Percentiles rank a stretch among this genome's conserved stretches.
Evolutionary conservation across 768 basidiomycete species (phyloP).

Genomic region (Phallus indusiatus): DNA sequence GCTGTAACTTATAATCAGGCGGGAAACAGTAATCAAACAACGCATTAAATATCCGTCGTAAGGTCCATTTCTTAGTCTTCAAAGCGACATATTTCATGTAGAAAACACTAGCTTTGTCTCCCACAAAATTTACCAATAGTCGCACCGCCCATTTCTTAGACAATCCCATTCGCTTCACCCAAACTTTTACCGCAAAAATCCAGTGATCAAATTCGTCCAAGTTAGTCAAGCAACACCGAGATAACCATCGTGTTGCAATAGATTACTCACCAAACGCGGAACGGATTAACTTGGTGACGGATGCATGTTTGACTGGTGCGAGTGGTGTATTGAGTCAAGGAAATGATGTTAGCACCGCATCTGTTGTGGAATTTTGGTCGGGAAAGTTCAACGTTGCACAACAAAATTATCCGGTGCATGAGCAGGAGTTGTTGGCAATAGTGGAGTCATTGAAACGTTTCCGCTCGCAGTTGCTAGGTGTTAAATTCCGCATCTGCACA

Average conservation of each 20-base stretch:
- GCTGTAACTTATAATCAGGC: too few species aligned
- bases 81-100: too few species aligned
- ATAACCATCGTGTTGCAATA: background rate
- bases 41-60: too few species aligned
- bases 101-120: too few species aligned
- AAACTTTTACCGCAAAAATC: too few species aligned
- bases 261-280: background rate
- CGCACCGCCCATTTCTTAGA: too few species aligned
- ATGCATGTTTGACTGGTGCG: conserved; percentile 23
- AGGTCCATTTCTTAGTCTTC: too few species aligned
- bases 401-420: conserved; percentile 28
- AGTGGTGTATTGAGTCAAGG: conserved; percentile 23
- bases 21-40: too few species aligned
- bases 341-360: conserved; percentile 16
- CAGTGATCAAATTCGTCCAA: too few species aligned
- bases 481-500: conserved; percentile 21
- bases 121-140: too few species aligned
- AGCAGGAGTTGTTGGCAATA: conserved; percentile 20
- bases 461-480: conserved; percentile 14
- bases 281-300: conserved; percentile 22
- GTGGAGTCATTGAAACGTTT: conserved; percentile 19
- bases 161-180: too few species aligned
- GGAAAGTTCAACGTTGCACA: conserved; percentile 28
- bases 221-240: conserved; percentile 3
- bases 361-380: conserved; percentile 27